phyloP scores from a whole-genome alignment of 2,329 filamentous ascomycete genomes.

The Ceratocystis cacaofunesta region DNA sequence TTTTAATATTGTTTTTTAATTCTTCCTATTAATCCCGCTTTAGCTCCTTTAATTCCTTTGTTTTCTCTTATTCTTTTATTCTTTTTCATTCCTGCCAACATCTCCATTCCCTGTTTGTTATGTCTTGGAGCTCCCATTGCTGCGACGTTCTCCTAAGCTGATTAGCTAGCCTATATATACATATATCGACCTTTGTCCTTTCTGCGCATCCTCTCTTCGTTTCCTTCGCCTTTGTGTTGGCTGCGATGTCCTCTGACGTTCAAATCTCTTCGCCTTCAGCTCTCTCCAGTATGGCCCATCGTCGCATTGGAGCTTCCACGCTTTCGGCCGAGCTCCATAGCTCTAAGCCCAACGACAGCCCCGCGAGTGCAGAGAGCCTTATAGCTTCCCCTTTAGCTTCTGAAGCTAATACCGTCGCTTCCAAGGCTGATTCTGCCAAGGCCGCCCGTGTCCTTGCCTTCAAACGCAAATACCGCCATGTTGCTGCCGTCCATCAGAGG shows the following conservation, averaged over 20 bases:
- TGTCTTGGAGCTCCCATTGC: not conserved
- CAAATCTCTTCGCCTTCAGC: not conserved
- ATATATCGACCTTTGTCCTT: not conserved
- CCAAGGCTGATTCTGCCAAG: constrained; percentile 1
- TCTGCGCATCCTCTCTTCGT: not conserved
- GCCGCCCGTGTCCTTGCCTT: constrained; percentile 13
- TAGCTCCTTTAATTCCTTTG: not conserved
- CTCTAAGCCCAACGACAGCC: not conserved
- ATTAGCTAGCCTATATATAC: not conserved
- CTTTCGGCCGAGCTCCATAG: not conserved
- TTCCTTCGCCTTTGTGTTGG: not conserved
- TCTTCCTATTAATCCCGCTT: not conserved
- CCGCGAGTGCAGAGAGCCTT: not conserved
- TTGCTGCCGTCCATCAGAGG: constrained; percentile 68
- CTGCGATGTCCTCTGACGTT: not conserved
- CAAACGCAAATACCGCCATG: constrained; percentile 65
- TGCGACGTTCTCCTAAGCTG: not conserved
- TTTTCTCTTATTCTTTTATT: not conserved
- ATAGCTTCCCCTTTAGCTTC: not conserved
- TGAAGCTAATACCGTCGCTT: not conserved
- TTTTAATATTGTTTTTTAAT: not conserved
- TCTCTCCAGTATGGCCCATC: not conserved
- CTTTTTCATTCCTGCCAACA: constrained; percentile 14
- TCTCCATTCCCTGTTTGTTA: not conserved
- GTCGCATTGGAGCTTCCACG: not conserved